Evolutionary conservation across 2,329 filamentous ascomycete species (phyloP), one percentile per base, ranked within the genome.

Genomic region (Bisporella sp.): DNA sequence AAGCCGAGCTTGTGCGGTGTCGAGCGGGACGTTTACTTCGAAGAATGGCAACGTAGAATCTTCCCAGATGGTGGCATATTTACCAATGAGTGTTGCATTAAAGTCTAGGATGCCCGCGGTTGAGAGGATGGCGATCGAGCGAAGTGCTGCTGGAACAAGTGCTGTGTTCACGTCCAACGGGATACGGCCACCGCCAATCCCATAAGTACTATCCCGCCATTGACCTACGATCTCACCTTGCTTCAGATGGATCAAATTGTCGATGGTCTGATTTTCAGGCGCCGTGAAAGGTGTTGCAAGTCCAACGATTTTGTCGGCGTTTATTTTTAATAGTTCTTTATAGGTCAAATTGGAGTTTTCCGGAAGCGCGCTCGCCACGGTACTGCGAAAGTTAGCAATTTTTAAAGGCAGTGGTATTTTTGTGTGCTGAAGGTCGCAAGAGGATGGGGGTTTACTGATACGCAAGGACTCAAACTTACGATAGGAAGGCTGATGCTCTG

Each of bases 91-190:
- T 0, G 59, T 54, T 0, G 75, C 66, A 53, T 78, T 83, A 55
- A 82, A 71, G 1, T 54, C 40, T 6, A 57, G 37, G 1, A 57
- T 53, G 1, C 73, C 75, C 0, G 69, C 66, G 1, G 64, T 63
- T 2, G 78, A 68, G 1, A 85, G 66, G 0, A 70, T 68, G 2
- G 75, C 73, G 37, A 85, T 82, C 2, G 79, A 73, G 8, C 76
- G 71, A 0, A 85, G 69, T 2, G 77, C 80, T 2, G 82, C 81
- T 0, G 82, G 82, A 0, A 77, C 77, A 0, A 85, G 68, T 1
- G 78, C 81, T 0, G 78, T 78, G 57, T 85, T 85, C 29, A 85
- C 81, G 54, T 84, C 75, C 59, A 81, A 85, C 0, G 82, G 81
- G n/a, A 83, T 78, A 0, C 76, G 72, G 2, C 79, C 81, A 33